phyloP scores from a whole-genome alignment of 148 eudicot genomes.

The Amaranthus hypochondriacus region DNA sequence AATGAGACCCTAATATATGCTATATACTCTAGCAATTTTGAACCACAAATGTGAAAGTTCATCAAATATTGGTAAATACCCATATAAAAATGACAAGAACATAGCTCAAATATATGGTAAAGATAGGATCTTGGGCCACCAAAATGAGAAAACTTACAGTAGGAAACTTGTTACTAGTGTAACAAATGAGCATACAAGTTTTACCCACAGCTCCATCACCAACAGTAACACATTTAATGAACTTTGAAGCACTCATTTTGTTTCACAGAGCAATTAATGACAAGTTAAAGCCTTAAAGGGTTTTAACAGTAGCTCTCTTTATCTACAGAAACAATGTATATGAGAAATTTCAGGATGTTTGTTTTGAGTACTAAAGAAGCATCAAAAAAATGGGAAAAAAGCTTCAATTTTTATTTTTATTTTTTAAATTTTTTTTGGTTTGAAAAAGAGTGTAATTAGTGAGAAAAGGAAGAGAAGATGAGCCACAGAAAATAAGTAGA shows the following conservation, averaged over 20 bases:
- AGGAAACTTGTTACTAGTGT: slow-evolving; percentile 96
- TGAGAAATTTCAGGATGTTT: slow-evolving; percentile 12
- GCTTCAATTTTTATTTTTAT: slow-evolving; percentile 3
- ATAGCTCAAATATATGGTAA: slow-evolving; percentile 1
- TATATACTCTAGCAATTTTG: too few relatives aligned
- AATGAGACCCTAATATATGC: too few relatives aligned
- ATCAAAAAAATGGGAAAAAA: slow-evolving; percentile 17
- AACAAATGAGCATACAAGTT: slow-evolving; percentile 95
- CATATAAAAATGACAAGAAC: slow-evolving; percentile 16
- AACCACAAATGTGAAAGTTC: background rate
- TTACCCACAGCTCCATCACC: slow-evolving; percentile 99
- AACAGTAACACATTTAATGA: slow-evolving; percentile 96
- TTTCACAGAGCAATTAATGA: too few relatives aligned
- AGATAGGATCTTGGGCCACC: background rate
- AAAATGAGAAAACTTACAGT: slow-evolving; percentile 54
- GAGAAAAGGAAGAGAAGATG: slow-evolving; percentile 20
- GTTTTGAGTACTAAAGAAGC: slow-evolving; percentile 23
- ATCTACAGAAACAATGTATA: slow-evolving; percentile 2
- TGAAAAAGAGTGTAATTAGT: slow-evolving; percentile 21
- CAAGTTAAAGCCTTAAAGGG: background rate
- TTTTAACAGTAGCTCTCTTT: slow-evolving; percentile 9
- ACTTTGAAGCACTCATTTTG: slow-evolving; percentile 82
- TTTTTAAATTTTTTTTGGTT: background rate
- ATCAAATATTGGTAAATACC: background rate
- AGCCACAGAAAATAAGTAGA: slow-evolving; percentile 5